Evolutionary conservation across 805 yeast species (phyloP), one percentile per base, ranked within the genome.

Genomic region (Ogataea philodendri): DNA sequence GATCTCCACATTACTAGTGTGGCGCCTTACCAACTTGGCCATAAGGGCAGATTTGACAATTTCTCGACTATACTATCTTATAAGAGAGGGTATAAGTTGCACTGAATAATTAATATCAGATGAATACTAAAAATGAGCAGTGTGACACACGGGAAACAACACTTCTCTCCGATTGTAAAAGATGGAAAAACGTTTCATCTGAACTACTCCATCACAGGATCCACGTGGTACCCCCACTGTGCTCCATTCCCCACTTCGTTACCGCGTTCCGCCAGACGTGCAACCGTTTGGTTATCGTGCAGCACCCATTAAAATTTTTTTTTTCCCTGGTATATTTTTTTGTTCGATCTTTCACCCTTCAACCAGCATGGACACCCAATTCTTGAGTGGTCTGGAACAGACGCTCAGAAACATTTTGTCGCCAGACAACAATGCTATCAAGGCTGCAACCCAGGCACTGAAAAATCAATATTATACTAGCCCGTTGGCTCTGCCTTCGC

Each of bases 401-500:
- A 82, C 95, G 39, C 75, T 93, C 60, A 72, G 72, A 53, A 82
- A 80, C 58, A 83, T 86, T 31, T 74, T 84, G 51, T 78, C 80
- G 43, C 95, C 97, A n/a, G 84, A 82, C 57, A 78, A 85, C 26
- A 74, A 73, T 42, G 80, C 80, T 40, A 81, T 90, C 61, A 89
- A 88, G 60, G 79, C 74, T 44, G 97, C 97, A 25, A 78, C 96
- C 3, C 69, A 71, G 32, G 72, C 76, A 48, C 74, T 93, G 55
- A 76, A 81, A 55, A 70, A 77, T 46, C 88, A 84, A 34, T 80
- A 81, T 60, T 88, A 84, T 66, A 67, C 75, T 40, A 76, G 79
- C 51, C 76, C 85, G 17, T 66, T 74, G 49, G 74, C 90, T 13
- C 71, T 90, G 42, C 93, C 95, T 13, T 81, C 95, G 8, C 69